Evolutionary conservation across 2,329 filamentous ascomycete species (phyloP).

Genomic region (Arthroderma sp.): DNA sequence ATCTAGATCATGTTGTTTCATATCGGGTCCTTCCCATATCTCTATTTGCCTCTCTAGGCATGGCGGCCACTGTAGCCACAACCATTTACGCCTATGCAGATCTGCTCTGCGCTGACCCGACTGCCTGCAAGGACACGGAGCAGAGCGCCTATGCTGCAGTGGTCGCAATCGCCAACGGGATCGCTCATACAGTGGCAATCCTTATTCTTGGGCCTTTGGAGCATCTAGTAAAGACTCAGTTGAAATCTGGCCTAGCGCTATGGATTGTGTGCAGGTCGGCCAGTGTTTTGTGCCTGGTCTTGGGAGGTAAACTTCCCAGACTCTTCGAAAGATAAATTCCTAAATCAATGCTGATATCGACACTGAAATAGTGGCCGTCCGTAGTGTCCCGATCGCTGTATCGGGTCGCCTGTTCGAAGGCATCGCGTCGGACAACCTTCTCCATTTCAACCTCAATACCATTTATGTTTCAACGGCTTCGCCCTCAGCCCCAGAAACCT

Average conservation of each 20-base stretch:
- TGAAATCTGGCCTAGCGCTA: background rate
- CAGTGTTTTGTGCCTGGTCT: background rate
- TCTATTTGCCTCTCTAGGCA: background rate
- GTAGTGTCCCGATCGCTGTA: background rate
- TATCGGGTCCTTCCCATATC: background rate
- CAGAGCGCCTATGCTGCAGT: background rate
- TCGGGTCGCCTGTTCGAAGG: background rate
- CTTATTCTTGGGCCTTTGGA: background rate
- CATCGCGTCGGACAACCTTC: background rate
- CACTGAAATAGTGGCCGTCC: background rate
- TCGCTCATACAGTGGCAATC: background rate
- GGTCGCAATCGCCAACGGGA: background rate
- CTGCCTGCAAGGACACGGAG: background rate
- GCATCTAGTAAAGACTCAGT: background rate
- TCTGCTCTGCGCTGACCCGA: background rate
- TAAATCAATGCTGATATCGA: background rate
- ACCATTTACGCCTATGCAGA: background rate
- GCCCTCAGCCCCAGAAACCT: background rate
- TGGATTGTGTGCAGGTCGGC: background rate
- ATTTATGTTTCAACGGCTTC: background rate
- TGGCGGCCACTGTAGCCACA: background rate
- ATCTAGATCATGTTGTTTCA: background rate
- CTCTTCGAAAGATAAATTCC: background rate
- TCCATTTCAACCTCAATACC: background rate
- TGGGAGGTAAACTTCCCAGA: background rate